Base-by-base conservation (phyloP, 257 asterid species). In the Rehmannia glutinosa region DNA sequence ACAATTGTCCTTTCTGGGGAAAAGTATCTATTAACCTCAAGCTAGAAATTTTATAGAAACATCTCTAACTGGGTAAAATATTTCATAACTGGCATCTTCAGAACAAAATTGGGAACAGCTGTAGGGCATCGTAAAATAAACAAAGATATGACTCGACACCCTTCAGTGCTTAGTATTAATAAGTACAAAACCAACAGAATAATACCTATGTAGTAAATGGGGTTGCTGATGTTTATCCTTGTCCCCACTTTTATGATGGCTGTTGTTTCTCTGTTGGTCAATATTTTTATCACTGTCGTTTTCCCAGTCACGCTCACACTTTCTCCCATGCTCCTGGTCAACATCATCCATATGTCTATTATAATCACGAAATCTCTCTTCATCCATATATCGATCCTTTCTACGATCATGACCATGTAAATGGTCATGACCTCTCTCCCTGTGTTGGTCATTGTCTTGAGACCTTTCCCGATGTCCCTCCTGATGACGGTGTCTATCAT, bases 381-480 rank as follows among this genome's bases (percentile, higher is more conserved):
- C 82, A 70, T 74, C 87, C 64, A 69, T 65, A 72, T 77, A 64
- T 57, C 45, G 84, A 54, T 78, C 91, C 78, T 83, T 75, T 64
- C 33, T 49, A 52, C 80, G 84, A 66, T 80, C 81, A 72, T 62
- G 82, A 79, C 77, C 78, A 46, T 41, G 88, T 35, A 63, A 9
- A 42, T 61, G 80, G 11, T 74, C 83, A 50, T 73, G 83, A 49
- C 78, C 84, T 79, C 82, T 80, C 66, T 80, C 97, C 68, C 76
- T 71, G 43, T 74, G 78, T 49, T 63, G 85, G 70, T 77, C 85
- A 56, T 38, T 73, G 50, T 80, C 95, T 27, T 38, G 82, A 67
- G 86, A 78, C 66, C 83, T 78, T 62, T 82, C 89, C 71, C 85
- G 63, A 41, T 68, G 84, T 65, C 70, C 81, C 68, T 80, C 88